These are phyloP conservation scores for Cyclocybe cylindracea DNA, from an alignment of 768 basidiomycete genomes.

Conservation along the genomic window DNA sequence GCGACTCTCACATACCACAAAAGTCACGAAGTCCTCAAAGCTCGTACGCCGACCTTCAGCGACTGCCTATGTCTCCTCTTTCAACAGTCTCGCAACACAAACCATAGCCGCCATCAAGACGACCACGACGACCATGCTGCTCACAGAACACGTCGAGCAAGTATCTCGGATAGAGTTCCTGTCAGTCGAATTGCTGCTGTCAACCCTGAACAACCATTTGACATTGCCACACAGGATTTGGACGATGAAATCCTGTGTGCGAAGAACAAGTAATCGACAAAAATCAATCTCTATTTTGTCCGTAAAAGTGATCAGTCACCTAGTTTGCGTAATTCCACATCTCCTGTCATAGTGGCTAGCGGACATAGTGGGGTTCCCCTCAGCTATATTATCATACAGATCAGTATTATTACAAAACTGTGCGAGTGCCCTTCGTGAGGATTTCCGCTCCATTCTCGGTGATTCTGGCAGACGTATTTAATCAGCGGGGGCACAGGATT, in stretches of 20 bases:
- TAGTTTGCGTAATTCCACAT: background rate
- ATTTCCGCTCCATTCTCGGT: constrained; percentile 91
- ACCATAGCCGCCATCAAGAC: constrained; percentile 6
- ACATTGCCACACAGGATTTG: constrained; percentile 62
- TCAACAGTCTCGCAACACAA: constrained; percentile 1
- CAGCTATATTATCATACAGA: no score
- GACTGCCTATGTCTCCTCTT: constrained; percentile 47
- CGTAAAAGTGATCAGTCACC: no score
- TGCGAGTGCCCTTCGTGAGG: constrained; percentile 58
- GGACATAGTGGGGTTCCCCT: background rate
- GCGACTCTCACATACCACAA: constrained; percentile 10
- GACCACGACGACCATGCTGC: constrained; percentile 36
- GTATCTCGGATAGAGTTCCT: constrained; percentile 63
- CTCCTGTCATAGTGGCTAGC: background rate
- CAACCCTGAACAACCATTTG: constrained; percentile 58
- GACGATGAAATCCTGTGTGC: constrained; percentile 59
- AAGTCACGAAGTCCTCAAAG: constrained; percentile 64
- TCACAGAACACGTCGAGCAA: constrained; percentile 58
- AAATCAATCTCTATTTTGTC: no score
- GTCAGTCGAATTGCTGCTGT: constrained; percentile 65
- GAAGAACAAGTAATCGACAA: constrained; percentile 10
- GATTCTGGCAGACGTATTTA: constrained; percentile 52
- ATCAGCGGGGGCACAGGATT: background rate
- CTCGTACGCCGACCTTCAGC: constrained; percentile 83
- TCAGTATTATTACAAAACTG: background rate